A percentile compares a stretch with the other conserved stretches of the same genome.
Conservation (phyloP, 805 yeast species). For the Nakazawaea wickerhamii region DNA sequence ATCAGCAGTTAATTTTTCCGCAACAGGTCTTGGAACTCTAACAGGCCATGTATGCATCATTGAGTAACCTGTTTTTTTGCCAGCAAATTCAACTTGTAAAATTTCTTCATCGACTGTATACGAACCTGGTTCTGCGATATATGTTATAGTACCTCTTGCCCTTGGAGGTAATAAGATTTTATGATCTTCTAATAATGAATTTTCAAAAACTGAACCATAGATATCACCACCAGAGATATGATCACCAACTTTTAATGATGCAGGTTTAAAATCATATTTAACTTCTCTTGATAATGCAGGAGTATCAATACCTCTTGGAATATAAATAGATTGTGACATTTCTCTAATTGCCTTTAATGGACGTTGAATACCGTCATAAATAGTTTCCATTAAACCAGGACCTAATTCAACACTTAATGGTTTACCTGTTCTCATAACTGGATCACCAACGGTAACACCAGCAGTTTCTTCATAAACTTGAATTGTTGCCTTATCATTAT, state of each 20-base stretch:
- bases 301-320: conserved; percentile 97
- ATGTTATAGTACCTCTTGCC: conserved; percentile 94
- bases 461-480: conserved; percentile 99
- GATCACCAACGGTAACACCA: conserved; percentile 99
- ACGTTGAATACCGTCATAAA: conserved; percentile 99
- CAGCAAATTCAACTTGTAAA: conserved; percentile 92
- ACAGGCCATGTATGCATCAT: conserved; percentile 99
- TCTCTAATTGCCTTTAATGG: conserved; percentile 93
- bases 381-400: conserved; percentile 98
- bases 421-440: conserved; percentile 95
- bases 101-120: conserved; percentile 87
- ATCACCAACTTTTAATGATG: conserved; percentile 79
- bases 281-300: conserved; percentile 86
- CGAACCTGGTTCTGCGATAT: conserved; percentile 84
- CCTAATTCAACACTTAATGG: conserved; percentile 99
- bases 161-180: conserved; percentile 95
- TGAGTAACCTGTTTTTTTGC: conserved; percentile 70
- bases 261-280: conserved; percentile 85
- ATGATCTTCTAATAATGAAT: conserved; percentile 88
- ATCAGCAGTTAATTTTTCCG: conserved; percentile 90
- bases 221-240: conserved; percentile 98
- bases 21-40: conserved; percentile 98
- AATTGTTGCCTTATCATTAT: conserved; percentile 93
- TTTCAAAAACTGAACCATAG: conserved; percentile 89
- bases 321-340: conserved; percentile 83